Evolutionary conservation across 345 rosid genomes (phyloP).

Genomic region (Kandelia obovata): DNA sequence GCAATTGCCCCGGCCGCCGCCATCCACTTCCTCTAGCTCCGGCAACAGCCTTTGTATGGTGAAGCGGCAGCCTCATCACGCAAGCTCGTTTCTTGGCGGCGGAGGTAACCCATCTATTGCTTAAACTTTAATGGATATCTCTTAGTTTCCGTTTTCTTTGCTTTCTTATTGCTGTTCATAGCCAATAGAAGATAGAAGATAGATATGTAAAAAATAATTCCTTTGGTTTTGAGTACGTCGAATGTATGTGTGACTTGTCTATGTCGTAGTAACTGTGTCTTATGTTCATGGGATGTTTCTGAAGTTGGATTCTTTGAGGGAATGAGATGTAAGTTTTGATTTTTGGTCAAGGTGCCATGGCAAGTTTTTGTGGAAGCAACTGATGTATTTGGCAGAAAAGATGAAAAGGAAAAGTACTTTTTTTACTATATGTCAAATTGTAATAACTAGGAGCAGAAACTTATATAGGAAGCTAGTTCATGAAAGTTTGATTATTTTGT

Average conservation of each 20-base stretch:
- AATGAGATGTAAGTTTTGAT: background rate
- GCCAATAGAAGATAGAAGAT: background rate
- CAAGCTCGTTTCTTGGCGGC: conserved; percentile 39
- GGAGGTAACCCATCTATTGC: conserved; percentile 33
- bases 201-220: background rate
- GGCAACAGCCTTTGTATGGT: conserved; percentile 26
- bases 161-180: background rate
- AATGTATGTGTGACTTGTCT: background rate
- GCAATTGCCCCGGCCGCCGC: conserved; percentile 30
- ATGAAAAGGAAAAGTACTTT: too few species aligned
- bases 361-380: background rate
- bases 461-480: background rate
- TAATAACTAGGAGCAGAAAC: too few species aligned
- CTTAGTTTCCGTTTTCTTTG: background rate
- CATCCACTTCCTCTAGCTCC: conserved; percentile 34
- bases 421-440: too few species aligned
- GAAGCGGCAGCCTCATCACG: conserved; percentile 29
- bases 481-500: background rate
- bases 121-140: background rate
- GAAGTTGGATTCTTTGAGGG: background rate
- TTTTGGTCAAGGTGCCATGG: background rate
- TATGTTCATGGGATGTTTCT: background rate
- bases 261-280: background rate
- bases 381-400: background rate
- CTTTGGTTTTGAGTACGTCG: too few species aligned